Percentiles rank a stretch among this genome's conserved stretches.
phyloP scores from a whole-genome alignment of 352 stramenopile genomes.

The Phytophthora quininea region DNA sequence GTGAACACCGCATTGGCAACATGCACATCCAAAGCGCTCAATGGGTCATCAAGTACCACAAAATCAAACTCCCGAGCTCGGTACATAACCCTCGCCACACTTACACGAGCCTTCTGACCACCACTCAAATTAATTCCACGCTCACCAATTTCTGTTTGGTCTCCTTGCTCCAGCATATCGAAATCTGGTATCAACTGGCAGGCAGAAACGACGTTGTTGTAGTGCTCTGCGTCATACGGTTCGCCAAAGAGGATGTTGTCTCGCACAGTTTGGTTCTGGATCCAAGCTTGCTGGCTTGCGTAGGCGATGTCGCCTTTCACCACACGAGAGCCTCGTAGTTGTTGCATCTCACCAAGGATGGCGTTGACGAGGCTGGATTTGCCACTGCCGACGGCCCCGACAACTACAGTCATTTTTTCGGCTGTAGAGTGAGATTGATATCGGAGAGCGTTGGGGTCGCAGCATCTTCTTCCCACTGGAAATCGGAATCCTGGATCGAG shows the following conservation, averaged over 20 bases:
- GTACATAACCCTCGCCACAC: conserved; percentile 67
- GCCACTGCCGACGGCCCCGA: conserved; percentile 54
- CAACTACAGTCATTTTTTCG: conserved; percentile 52
- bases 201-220: conserved; percentile 58
- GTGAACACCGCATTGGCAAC: conserved; percentile 94
- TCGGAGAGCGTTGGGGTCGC: conserved; percentile 15
- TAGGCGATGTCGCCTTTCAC: conserved; percentile 47
- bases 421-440: conserved; percentile 61
- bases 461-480: conserved; percentile 28
- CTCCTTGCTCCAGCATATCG: conserved; percentile 76
- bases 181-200: conserved; percentile 89
- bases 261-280: conserved; percentile 53
- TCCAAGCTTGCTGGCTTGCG: conserved; percentile 55
- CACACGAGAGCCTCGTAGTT: conserved; percentile 25
- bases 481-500: conserved; percentile 25
- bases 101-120: conserved; percentile 80
- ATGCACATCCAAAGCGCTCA: conserved; percentile 85
- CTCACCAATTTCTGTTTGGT: conserved; percentile 94
- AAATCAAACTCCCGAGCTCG: conserved; percentile 59
- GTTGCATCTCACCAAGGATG: conserved; percentile 55
- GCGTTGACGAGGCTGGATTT: conserved; percentile 60
- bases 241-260: conserved; percentile 70
- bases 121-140: conserved; percentile 87
- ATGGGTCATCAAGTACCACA: conserved; percentile 67
- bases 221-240: conserved; percentile 42